Evolutionary conservation across 768 basidiomycete genomes (phyloP).

Genomic region (Rhodotorula kratochvilovae): DNA sequence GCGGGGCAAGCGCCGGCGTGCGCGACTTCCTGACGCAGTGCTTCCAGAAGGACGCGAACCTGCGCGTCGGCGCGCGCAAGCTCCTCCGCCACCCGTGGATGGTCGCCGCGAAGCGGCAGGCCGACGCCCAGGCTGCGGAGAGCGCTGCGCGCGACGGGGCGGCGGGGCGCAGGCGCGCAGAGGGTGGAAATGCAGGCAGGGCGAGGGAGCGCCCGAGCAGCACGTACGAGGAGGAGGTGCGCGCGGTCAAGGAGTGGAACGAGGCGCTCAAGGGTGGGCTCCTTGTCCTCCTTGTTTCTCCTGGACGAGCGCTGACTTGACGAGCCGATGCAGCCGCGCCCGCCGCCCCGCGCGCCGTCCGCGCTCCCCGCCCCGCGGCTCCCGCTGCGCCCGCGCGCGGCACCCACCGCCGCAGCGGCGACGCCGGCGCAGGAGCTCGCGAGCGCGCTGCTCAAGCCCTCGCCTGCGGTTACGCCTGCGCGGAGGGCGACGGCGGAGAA

Average conservation of each 20-base stretch:
- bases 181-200: constrained; percentile 36
- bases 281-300: background rate
- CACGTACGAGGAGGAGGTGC: constrained; percentile 80
- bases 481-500: no score
- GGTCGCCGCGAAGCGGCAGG: constrained; percentile 71
- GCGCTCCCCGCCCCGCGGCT: background rate
- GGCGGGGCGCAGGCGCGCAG: background rate
- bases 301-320: no score
- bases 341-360: background rate
- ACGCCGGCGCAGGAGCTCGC: background rate
- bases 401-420: background rate
- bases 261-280: constrained; percentile 81
- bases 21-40: constrained; percentile 96
- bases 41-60: constrained; percentile 95
- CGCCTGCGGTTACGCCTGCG: no score
- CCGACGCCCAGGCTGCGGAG: constrained; percentile 41
- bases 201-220: constrained; percentile 46
- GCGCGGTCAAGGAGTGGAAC: constrained; percentile 98
- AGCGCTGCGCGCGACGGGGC: constrained; percentile 1
- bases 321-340: constrained; percentile 4
- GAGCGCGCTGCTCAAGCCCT: background rate
- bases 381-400: constrained; percentile 18
- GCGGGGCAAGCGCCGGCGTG: constrained; percentile 85
- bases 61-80: constrained; percentile 90
- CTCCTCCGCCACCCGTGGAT: constrained; percentile 94